phyloP scores from a whole-genome alignment of 495 filamentous ascomycete genomes.

The Extremus antarcticus region DNA sequence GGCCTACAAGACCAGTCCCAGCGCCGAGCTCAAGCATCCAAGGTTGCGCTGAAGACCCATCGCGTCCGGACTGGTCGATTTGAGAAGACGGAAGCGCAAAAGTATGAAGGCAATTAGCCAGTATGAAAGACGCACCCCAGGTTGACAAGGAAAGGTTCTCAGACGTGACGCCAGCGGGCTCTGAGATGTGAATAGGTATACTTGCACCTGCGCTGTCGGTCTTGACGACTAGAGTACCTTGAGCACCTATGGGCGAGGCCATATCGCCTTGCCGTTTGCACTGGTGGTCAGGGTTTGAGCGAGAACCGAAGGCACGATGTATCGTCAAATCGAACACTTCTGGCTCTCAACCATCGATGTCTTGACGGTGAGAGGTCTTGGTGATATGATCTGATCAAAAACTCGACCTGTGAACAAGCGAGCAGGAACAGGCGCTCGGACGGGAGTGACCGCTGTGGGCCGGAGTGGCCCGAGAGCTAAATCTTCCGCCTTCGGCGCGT shows the following conservation, averaged over 20 bases:
- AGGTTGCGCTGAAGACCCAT: too few relatives aligned
- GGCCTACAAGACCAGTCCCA: conserved; percentile 18
- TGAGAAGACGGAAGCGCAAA: not conserved
- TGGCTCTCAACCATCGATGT: too few relatives aligned
- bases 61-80: not conserved
- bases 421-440: too few relatives aligned
- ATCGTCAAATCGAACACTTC: too few relatives aligned
- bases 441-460: not conserved
- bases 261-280: not conserved
- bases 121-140: conserved; percentile 13
- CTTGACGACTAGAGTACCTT: not conserved
- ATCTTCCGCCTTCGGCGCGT: not conserved
- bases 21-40: conserved; percentile 19
- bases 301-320: too few relatives aligned
- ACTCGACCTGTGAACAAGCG: not conserved
- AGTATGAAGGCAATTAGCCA: conserved; percentile 10
- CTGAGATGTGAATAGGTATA: not conserved
- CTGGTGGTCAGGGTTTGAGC: too few relatives aligned
- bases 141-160: conserved; percentile 17
- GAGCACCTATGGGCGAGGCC: not conserved
- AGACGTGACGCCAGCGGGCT: not conserved
- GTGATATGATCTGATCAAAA: not conserved
- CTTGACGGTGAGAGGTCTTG: too few relatives aligned
- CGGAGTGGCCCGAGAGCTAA: not conserved
- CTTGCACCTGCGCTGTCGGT: not conserved